Evolutionary conservation across 306 rosid genomes (phyloP).

Genomic region (Cicer bijugum): DNA sequence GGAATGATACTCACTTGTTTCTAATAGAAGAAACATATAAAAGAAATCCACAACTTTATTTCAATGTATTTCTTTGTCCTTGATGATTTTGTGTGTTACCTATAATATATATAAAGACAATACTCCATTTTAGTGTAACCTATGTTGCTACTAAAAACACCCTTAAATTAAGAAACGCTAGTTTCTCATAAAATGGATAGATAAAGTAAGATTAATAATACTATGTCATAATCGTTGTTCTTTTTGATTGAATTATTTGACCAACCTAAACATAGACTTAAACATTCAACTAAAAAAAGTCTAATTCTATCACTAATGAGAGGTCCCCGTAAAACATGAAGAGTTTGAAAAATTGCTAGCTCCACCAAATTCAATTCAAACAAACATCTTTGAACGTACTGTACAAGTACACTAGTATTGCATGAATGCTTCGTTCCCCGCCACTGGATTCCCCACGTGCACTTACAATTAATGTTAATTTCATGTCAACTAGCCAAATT

Average conservation of each 20-base stretch:
- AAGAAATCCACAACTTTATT: too few relatives aligned
- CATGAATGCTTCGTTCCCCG: neutral
- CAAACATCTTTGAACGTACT: conserved; percentile 37
- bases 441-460: conserved; percentile 45
- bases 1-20: too few relatives aligned
- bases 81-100: too few relatives aligned
- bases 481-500: neutral
- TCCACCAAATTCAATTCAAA: conserved; percentile 23
- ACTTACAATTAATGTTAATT: neutral
- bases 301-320: conserved; percentile 6
- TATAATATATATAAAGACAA: too few relatives aligned
- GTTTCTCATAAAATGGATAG: too few relatives aligned
- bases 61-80: too few relatives aligned
- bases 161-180: too few relatives aligned
- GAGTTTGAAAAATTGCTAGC: conserved; percentile 43
- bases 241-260: conserved; percentile 8
- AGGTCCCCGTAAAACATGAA: conserved; percentile 44
- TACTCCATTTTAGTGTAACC: too few relatives aligned
- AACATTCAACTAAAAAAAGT: neutral
- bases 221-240: neutral
- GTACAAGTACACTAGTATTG: neutral
- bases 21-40: too few relatives aligned
- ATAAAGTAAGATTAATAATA: too few relatives aligned
- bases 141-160: too few relatives aligned
- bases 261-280: neutral